A percentile compares a stretch with the other conserved stretches of the same genome.
Evolutionary conservation across 805 yeast species (phyloP).

Genomic region (Kodamaea hsintzibuensis): DNA sequence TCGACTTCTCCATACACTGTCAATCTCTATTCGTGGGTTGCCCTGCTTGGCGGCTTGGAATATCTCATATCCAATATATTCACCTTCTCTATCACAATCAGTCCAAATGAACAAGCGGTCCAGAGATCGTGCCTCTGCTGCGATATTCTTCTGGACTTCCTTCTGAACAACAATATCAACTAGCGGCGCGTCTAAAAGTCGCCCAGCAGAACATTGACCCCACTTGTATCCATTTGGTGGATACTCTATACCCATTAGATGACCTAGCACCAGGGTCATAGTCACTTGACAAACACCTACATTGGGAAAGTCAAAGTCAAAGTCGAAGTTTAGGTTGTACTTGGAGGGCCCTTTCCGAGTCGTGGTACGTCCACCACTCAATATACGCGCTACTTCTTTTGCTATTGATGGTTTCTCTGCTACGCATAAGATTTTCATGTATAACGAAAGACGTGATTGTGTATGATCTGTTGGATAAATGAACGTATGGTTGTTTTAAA

Average conservation of each 20-base stretch:
- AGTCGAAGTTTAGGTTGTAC: slow-evolving; percentile 79
- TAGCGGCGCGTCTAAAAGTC: slow-evolving; percentile 72
- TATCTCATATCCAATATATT: slow-evolving; percentile 85
- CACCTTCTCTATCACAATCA: slow-evolving; percentile 97
- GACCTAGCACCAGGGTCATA: slow-evolving; percentile 94
- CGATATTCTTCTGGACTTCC: slow-evolving; percentile 65
- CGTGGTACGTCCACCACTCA: slow-evolving; percentile 68
- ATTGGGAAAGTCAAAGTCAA: slow-evolving; percentile 63
- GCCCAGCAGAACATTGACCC: slow-evolving; percentile 65
- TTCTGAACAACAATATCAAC: slow-evolving; percentile 37
- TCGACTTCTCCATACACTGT: slow-evolving; percentile 65
- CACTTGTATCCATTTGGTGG: slow-evolving; percentile 55
- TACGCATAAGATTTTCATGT: slow-evolving; percentile 82
- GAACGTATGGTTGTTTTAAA: not conserved
- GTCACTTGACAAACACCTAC: slow-evolving; percentile 73
- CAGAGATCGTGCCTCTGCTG: slow-evolving; percentile 59
- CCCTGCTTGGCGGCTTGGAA: slow-evolving; percentile 61
- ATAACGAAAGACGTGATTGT: not conserved
- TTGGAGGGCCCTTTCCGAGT: slow-evolving; percentile 53
- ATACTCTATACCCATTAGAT: slow-evolving; percentile 67
- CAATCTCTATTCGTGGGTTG: slow-evolving; percentile 48
- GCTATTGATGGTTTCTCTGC: slow-evolving; percentile 98
- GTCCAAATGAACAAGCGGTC: slow-evolving; percentile 90
- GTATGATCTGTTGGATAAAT: not conserved
- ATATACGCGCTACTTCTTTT: slow-evolving; percentile 69